These are phyloP conservation scores for Vigna nakashimae DNA, from an alignment of 306 rosid species.

Conservation along the genomic window DNA sequence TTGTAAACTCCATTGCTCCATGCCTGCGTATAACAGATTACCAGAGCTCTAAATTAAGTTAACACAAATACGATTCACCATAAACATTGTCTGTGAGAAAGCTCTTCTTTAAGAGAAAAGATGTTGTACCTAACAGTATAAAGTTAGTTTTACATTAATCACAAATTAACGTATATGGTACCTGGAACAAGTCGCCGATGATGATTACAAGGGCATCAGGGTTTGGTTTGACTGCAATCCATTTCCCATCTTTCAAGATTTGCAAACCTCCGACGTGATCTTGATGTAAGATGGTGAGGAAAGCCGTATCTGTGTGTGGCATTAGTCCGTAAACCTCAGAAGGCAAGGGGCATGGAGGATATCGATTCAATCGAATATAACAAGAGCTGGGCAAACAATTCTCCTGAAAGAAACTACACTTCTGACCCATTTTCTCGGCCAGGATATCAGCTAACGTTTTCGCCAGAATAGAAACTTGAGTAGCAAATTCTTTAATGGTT, in stretches of 20 bases:
- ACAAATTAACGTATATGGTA: not conserved
- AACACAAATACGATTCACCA: not conserved
- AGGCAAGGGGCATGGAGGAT: not conserved
- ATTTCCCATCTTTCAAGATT: not conserved
- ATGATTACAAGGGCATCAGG: not conserved
- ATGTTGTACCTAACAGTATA: too few relatives aligned
- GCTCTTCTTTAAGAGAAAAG: too few relatives aligned
- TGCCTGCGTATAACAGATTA: not conserved
- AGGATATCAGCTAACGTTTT: not conserved
- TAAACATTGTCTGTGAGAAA: too few relatives aligned
- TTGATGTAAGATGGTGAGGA: not conserved
- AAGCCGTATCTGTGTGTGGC: not conserved
- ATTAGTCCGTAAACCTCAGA: not conserved
- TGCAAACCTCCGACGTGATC: not conserved
- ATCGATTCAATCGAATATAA: not conserved
- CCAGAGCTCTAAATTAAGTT: not conserved
- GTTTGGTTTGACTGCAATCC: not conserved
- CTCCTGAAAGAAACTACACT: not conserved
- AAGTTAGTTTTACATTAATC: not conserved
- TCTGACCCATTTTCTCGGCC: not conserved
- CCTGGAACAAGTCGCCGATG: not conserved
- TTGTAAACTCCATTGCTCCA: slow-evolving; percentile 4
- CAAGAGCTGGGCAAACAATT: not conserved
- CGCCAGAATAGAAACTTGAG: not conserved
- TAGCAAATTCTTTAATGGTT: not conserved